A percentile compares a stretch with the other conserved stretches of the same genome.
These are phyloP conservation scores for Paraleonurus japonicus DNA, from an alignment of 257 asterid species.

Conservation along the genomic window DNA sequence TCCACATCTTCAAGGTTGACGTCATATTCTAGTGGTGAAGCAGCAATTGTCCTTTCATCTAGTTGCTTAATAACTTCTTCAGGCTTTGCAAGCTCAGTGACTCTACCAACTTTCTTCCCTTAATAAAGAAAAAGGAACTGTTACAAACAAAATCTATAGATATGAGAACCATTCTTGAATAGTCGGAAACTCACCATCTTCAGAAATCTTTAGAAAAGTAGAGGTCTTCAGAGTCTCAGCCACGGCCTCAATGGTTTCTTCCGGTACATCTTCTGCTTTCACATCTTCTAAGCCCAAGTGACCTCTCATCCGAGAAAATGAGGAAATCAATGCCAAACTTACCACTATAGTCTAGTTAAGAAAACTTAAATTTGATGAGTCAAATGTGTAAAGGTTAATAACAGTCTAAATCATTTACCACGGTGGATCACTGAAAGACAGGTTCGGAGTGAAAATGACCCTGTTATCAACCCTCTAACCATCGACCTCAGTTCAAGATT, in stretches of 20 bases:
- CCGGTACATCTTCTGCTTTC: slow-evolving; percentile 72
- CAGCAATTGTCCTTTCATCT: slow-evolving; percentile 81
- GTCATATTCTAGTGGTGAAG: slow-evolving; percentile 74
- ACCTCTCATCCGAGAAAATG: slow-evolving; percentile 82
- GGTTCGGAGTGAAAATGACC: too few relatives aligned
- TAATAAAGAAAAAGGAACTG: slow-evolving; percentile 1
- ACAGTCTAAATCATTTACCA: not conserved
- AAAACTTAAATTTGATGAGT: not conserved
- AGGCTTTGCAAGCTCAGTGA: slow-evolving; percentile 63
- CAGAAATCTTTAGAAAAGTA: slow-evolving; percentile 74
- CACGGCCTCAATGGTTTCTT: slow-evolving; percentile 64
- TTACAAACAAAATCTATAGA: not conserved
- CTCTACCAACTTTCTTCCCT: slow-evolving; percentile 84
- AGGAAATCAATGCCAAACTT: slow-evolving; percentile 69
- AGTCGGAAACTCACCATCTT: slow-evolving; percentile 62
- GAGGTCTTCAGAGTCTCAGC: slow-evolving; percentile 79
- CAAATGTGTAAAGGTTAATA: not conserved
- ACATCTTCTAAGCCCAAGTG: slow-evolving; percentile 72
- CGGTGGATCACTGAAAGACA: not conserved
- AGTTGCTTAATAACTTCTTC: slow-evolving; percentile 85
- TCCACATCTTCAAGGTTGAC: slow-evolving; percentile 81
- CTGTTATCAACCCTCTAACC: not conserved
- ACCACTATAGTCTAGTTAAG: slow-evolving; percentile 81
- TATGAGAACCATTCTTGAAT: not conserved
- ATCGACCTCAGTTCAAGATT: not conserved